A percentile compares a stretch with the other conserved stretches of the same genome.
Evolutionary conservation across 225 moss, liverwort and hornwort species (phyloP).

Genomic region (Pseudisothecium myosuroides): DNA sequence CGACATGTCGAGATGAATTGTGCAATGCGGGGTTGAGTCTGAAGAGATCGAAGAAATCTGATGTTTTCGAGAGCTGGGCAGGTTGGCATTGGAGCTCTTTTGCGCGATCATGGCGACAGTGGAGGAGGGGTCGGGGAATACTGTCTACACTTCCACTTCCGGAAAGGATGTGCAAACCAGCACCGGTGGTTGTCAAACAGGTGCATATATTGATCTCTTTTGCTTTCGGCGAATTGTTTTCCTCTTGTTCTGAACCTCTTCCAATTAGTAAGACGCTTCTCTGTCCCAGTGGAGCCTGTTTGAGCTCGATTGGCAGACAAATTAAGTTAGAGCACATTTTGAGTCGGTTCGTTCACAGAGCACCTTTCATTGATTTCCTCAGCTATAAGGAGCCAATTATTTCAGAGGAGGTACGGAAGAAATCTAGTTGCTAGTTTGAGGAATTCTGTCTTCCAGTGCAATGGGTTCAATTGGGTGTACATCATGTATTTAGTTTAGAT

Average conservation of each 20-base stretch:
- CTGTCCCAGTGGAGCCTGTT: background rate
- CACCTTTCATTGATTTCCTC: background rate
- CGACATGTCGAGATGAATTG: background rate
- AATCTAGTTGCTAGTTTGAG: background rate
- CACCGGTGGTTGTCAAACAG: background rate
- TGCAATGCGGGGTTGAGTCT: background rate
- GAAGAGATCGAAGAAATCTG: background rate
- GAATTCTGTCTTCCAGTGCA: background rate
- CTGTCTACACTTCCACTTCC: background rate
- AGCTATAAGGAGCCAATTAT: background rate
- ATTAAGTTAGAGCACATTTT: background rate
- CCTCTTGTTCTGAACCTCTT: background rate
- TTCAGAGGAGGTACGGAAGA: background rate
- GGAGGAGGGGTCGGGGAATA: slow-evolving; percentile 10
- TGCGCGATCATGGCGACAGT: slow-evolving; percentile 5
- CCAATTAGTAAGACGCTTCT: background rate
- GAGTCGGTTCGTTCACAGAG: background rate
- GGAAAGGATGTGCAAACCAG: slow-evolving; percentile 5
- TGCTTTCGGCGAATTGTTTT: background rate
- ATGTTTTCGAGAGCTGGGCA: background rate
- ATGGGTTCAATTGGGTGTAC: background rate
- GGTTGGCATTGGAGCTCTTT: background rate
- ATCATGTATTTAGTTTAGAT: background rate
- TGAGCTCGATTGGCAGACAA: background rate
- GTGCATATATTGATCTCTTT: background rate